Evolutionary conservation across 331 rosid species (phyloP).

Genomic region (Rhamnella rubrinervis): DNA sequence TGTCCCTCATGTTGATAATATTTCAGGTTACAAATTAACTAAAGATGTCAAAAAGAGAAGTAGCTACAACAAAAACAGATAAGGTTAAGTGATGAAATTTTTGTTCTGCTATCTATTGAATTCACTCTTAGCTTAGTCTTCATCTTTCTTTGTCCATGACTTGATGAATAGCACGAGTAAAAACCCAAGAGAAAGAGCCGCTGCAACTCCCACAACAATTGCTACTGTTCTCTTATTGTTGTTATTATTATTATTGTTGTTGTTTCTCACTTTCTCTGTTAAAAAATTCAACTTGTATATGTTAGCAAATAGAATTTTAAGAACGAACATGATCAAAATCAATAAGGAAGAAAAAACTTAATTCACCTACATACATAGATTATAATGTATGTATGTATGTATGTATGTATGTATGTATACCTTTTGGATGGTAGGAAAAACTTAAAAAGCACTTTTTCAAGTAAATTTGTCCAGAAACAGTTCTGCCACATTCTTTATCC

Average conservation of each 20-base stretch:
- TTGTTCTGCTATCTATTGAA: neutral
- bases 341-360: neutral
- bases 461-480: conserved; percentile 57
- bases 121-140: conserved; percentile 18
- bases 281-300: neutral
- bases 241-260: conserved; percentile 1
- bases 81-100: neutral
- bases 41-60: too few relatives aligned
- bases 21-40: neutral
- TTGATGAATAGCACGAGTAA: conserved; percentile 39
- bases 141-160: conserved; percentile 52
- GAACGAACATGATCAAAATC: neutral
- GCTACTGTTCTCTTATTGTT: conserved; percentile 35
- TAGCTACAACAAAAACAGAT: neutral
- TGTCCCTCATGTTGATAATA: neutral
- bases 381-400: too few relatives aligned
- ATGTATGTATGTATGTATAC: neutral
- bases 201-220: conserved; percentile 59
- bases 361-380: neutral
- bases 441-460: conserved; percentile 51
- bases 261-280: conserved; percentile 12
- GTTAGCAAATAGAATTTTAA: neutral
- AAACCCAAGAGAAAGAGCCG: conserved; percentile 39
- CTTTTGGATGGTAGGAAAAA: conserved; percentile 29
- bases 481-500: conserved; percentile 38